Percentiles rank a stretch among this genome's conserved stretches.
Conservation (phyloP, 306 rosid species). For the Quillaja saponaria region DNA sequence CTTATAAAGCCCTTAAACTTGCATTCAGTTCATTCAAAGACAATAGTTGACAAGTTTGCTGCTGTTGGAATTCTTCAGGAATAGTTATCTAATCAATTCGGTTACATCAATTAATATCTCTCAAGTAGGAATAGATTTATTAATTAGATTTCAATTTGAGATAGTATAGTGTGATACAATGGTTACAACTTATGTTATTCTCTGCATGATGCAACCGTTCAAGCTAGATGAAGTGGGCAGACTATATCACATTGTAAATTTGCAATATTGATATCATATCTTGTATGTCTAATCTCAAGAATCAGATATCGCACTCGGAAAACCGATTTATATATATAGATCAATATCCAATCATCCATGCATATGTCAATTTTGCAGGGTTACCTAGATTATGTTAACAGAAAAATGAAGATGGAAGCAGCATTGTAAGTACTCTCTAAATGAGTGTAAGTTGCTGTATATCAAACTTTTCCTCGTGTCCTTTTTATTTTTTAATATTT, state of each 20-base stretch:
- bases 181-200: background rate
- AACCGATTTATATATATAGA: background rate
- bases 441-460: conserved; percentile 14
- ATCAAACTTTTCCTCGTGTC: no score
- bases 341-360: background rate
- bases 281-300: background rate
- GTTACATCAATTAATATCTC: background rate
- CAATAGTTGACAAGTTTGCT: conserved; percentile 81
- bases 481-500: no score
- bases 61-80: conserved; percentile 96
- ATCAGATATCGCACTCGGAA: background rate
- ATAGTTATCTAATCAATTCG: background rate
- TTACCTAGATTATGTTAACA: conserved; percentile 72
- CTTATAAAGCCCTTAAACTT: conserved; percentile 58
- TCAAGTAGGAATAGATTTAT: background rate
- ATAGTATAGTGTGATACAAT: background rate
- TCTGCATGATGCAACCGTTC: background rate
- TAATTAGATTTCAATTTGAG: background rate
- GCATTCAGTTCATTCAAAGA: conserved; percentile 51
- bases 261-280: background rate
- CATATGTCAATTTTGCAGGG: conserved; percentile 52
- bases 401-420: conserved; percentile 38
- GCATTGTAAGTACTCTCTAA: conserved; percentile 26
- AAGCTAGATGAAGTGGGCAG: no score
- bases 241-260: no score